Percentiles rank a stretch among this genome's conserved stretches.
Conservation (phyloP, 177 flowering plant genomes). For the Viscum album region DNA sequence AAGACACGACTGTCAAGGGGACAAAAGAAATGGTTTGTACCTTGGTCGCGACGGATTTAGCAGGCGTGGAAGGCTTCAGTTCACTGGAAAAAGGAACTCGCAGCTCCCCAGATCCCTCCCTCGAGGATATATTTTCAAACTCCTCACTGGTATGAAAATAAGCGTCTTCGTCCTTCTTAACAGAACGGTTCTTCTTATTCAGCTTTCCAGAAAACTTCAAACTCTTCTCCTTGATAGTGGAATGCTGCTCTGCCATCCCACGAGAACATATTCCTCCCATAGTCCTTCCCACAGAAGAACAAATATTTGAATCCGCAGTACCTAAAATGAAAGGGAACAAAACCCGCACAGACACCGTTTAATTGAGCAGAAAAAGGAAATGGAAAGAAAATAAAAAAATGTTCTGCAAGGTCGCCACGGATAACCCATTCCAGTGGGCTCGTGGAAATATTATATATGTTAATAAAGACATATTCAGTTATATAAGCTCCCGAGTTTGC, state of each 20-base stretch:
- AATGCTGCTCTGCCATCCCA: constrained; percentile 19
- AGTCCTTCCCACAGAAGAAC: constrained; percentile 4
- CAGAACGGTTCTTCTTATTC: constrained; percentile 18
- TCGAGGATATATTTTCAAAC: constrained; percentile 11
- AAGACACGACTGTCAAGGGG: background rate
- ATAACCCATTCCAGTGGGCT: background rate
- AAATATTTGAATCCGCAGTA: background rate
- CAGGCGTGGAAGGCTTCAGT: constrained; percentile 38
- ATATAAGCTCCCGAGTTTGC: no score
- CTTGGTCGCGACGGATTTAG: constrained; percentile 25
- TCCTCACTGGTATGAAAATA: constrained; percentile 15
- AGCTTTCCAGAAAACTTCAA: constrained; percentile 24
- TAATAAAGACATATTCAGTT: no score
- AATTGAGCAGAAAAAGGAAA: no score
- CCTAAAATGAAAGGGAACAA: background rate
- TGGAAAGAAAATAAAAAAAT: no score
- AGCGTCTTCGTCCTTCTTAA: constrained; percentile 17
- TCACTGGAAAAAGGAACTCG: constrained; percentile 31
- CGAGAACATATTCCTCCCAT: constrained; percentile 79
- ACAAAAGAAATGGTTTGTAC: constrained; percentile 16
- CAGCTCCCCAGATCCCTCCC: constrained; percentile 31
- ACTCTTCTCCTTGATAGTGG: constrained; percentile 11
- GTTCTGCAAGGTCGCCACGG: background rate
- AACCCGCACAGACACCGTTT: background rate
- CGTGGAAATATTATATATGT: background rate